These are phyloP conservation scores for Dictyostelium intermedium DNA, from an alignment of 78 protist genomes.

Conservation along the genomic window DNA sequence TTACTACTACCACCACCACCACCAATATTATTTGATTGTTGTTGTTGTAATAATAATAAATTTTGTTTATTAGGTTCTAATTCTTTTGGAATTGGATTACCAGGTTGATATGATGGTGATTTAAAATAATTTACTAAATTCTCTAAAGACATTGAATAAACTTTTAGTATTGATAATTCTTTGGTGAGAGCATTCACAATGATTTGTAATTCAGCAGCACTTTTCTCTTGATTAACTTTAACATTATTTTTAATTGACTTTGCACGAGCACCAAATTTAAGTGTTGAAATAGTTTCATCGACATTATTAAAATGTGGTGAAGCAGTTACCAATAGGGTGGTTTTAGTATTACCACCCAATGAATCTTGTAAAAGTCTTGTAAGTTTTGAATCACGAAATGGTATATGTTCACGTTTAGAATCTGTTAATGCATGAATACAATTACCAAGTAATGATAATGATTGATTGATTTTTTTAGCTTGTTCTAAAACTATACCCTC, in stretches of 20 bases:
- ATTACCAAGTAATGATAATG: conserved; percentile 80
- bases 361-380: conserved; percentile 81
- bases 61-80: conserved; percentile 13
- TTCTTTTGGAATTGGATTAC: conserved; percentile 21
- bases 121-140: conserved; percentile 53
- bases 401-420: conserved; percentile 77
- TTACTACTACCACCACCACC: not conserved
- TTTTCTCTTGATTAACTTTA: conserved; percentile 61
- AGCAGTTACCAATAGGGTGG: conserved; percentile 75
- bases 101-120: conserved; percentile 51
- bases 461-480: conserved; percentile 87
- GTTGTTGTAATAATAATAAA: not conserved
- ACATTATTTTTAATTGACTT: conserved; percentile 82
- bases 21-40: not conserved
- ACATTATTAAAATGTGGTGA: conserved; percentile 76
- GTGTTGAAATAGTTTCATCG: conserved; percentile 89
- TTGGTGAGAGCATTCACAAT: conserved; percentile 31
- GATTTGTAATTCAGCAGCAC: conserved; percentile 69
- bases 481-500: conserved; percentile 80
- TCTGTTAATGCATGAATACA: conserved; percentile 84
- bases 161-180: conserved; percentile 62
- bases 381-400: conserved; percentile 80
- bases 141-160: conserved; percentile 47
- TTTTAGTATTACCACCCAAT: conserved; percentile 83
- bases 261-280: conserved; percentile 88